phyloP scores from a whole-genome alignment of 2,329 filamentous ascomycete genomes.

The Neodidymelliopsis sp. region DNA sequence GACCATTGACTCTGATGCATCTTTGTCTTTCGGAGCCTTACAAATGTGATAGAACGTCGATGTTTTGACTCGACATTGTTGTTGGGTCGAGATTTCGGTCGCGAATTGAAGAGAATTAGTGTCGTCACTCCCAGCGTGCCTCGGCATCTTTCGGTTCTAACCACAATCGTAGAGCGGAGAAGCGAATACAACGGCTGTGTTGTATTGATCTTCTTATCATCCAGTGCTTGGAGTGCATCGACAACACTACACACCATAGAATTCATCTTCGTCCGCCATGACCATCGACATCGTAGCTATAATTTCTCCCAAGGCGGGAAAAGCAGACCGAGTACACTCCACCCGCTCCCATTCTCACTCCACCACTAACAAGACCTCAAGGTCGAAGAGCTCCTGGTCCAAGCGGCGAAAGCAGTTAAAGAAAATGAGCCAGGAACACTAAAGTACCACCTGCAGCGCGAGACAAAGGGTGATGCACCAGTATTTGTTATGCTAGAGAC shows the following conservation, averaged over 20 bases:
- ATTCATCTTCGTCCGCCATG: slow-evolving; percentile 13
- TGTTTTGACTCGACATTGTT: no score
- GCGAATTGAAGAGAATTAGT: not conserved
- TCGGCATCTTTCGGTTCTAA: slow-evolving; percentile 35
- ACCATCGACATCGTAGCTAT: slow-evolving; percentile 42
- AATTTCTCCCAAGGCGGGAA: slow-evolving; percentile 41
- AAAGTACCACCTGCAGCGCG: slow-evolving; percentile 43
- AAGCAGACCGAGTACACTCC: slow-evolving; percentile 38
- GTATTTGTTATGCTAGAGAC: slow-evolving; percentile 45
- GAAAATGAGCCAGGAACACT: slow-evolving; percentile 45
- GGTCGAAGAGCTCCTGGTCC: slow-evolving; percentile 42
- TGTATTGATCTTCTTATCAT: not conserved
- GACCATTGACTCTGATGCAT: no score
- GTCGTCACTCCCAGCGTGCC: slow-evolving; percentile 20
- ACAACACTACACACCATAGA: not conserved
- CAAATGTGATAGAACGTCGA: no score
- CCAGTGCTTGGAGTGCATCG: not conserved
- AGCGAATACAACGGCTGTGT: not conserved
- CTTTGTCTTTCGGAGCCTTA: no score
- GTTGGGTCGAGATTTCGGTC: no score
- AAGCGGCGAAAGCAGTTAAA: slow-evolving; percentile 35
- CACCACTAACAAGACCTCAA: slow-evolving; percentile 11
- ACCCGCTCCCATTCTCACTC: not conserved
- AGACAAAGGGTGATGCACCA: slow-evolving; percentile 37
- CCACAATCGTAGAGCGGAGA: slow-evolving; percentile 22